Base-by-base conservation (phyloP, 1,284 basidiomycete species). In the Coniferiporia weirii region DNA sequence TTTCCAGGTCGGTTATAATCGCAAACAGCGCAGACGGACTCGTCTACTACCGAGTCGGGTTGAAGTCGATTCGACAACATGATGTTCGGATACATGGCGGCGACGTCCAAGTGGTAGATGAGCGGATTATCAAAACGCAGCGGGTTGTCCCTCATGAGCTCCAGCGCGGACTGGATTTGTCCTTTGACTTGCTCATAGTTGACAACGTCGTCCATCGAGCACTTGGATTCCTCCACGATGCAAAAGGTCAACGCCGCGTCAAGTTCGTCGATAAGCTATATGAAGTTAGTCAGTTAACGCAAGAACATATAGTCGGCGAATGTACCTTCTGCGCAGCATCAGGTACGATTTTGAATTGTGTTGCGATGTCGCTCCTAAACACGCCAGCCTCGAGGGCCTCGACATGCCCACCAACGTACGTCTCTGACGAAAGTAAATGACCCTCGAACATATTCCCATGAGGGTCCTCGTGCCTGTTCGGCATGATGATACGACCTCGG, bases 71-170 rank as follows among this genome's bases (percentile, higher is more conserved):
- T 99, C 34, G 95, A 98, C 78, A 99, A 89, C 97, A 99, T 99
- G 84, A 99, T 99, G 76, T 99, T 99, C 60, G 97, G 97, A 70
- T 99, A 99, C 97, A 99, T 99, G 65, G 97, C 97, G 1, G 97
- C 97, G 63, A 99, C 97, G 70, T 99, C 97, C 69, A 99, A 76
- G 75, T 99, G 97, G 74, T 99, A 99, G 70, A 99, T 99, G 65
- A 99, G 84, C 0, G 97, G 97, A 22, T 87, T 89, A 75, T 98
- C 96, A 56, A 83, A 81, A 17, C 95, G 91, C 55, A 84, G 81
- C 0, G 97, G 96, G 54, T 91, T 85, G 75, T 99, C 95, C 22
- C 95, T 93, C 79, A 99, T 89, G 63, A 85, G 72, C 71, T 97
- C 95, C 20, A 99, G 85, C 58, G 89, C 87, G 1, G 78, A 69